These are phyloP conservation scores for Podila clonocystis DNA, from an alignment of 192 early-diverging fungal species.

Conservation along the genomic window DNA sequence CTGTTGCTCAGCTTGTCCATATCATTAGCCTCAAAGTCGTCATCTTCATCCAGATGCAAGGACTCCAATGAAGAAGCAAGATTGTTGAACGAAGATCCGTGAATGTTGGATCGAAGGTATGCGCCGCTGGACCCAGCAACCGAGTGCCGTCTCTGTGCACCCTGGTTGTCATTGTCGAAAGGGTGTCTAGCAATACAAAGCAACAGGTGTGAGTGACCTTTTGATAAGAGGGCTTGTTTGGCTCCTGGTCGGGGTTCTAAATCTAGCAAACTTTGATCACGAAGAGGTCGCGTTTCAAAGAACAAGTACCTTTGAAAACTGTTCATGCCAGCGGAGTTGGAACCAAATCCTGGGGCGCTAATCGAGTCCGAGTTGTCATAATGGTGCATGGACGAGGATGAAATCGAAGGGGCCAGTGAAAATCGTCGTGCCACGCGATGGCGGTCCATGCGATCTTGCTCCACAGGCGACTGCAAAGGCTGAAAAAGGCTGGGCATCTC, in stretches of 20 bases:
- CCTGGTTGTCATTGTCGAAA: conserved; percentile 14
- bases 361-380: conserved; percentile 16
- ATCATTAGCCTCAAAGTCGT: conserved; percentile 10
- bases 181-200: conserved; percentile 3
- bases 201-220: neutral
- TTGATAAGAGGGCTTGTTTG: neutral
- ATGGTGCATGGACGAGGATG: conserved; percentile 20
- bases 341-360: neutral
- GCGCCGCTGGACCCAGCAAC: conserved; percentile 55
- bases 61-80: conserved; percentile 47
- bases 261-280: neutral
- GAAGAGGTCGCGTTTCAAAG: neutral
- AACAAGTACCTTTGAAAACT: neutral
- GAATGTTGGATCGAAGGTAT: conserved; percentile 33
- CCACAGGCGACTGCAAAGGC: conserved; percentile 1
- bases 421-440: conserved; percentile 20
- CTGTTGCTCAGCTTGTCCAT: conserved; percentile 28
- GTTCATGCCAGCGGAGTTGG: neutral
- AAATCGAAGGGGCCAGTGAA: conserved; percentile 24
- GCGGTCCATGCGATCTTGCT: conserved; percentile 27
- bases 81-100: conserved; percentile 22
- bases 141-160: conserved; percentile 58
- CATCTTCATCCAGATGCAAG: conserved; percentile 31
- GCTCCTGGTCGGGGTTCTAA: conserved; percentile 14
- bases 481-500: conserved; percentile 27